Evolutionary conservation across 441 rosid species (phyloP).

Genomic region (Adansonia grandidieri): DNA sequence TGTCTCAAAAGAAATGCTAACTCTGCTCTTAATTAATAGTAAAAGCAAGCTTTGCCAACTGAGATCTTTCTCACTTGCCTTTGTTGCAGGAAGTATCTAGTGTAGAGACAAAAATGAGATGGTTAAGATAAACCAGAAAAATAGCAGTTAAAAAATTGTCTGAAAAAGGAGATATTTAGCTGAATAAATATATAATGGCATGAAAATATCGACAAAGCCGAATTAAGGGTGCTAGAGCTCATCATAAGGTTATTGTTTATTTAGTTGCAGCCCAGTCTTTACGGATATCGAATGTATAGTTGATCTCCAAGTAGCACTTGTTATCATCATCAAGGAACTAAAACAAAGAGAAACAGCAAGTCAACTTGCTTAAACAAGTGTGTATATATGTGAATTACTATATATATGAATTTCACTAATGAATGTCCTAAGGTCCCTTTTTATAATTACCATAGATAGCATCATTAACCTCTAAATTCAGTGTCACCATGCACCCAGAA

Average conservation of each 20-base stretch:
- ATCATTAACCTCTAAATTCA: neutral
- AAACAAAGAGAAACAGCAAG: neutral
- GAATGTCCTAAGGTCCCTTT: too few species aligned
- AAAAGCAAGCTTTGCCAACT: too few species aligned
- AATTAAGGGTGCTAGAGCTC: constrained; percentile 1
- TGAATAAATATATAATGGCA: neutral
- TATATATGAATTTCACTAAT: too few species aligned
- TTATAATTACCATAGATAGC: neutral
- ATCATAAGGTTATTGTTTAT: neutral
- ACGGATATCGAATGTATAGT: constrained; percentile 80
- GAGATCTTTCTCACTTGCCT: neutral
- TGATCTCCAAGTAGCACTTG: constrained; percentile 86
- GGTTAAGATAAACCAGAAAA: constrained; percentile 17
- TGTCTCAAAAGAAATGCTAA: neutral
- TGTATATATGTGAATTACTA: too few species aligned
- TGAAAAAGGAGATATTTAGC: neutral
- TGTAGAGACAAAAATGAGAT: neutral
- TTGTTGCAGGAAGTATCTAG: neutral
- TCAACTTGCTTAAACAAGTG: neutral
- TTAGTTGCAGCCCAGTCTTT: constrained; percentile 61
- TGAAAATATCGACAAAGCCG: constrained; percentile 6
- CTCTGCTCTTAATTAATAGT: constrained; percentile 8
- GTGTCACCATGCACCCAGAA: neutral
- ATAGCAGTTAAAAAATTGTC: neutral
- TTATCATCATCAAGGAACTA: constrained; percentile 91